A percentile compares a stretch with the other conserved stretches of the same genome.
Conservation (phyloP, 805 yeast genomes). For the Kurtzmaniella cleridarum region DNA sequence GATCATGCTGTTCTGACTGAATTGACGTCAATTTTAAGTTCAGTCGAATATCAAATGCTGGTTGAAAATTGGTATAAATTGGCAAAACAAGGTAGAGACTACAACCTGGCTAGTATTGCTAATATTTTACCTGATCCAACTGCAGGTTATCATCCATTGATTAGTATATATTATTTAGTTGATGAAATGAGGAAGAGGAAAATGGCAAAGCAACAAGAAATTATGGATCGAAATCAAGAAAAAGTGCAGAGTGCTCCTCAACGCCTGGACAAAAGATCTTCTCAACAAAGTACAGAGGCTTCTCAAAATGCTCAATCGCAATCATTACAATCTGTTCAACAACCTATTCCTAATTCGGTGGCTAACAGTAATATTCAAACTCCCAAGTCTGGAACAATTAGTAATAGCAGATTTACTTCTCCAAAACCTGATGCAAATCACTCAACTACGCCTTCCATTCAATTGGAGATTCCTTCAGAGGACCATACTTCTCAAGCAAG, state of each 20-base stretch:
- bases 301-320: constrained; percentile 1
- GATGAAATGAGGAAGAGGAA: constrained; percentile 77
- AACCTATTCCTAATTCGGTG: constrained; percentile 8
- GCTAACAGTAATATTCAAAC: too few relatives aligned
- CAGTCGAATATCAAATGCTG: constrained; percentile 62
- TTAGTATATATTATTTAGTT: constrained; percentile 82
- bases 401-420: background rate
- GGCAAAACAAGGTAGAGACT: constrained; percentile 31
- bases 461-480: constrained; percentile 4
- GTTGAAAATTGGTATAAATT: constrained; percentile 56
- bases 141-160: constrained; percentile 77
- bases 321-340: constrained; percentile 5
- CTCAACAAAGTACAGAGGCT: constrained; percentile 1
- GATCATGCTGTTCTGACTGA: constrained; percentile 52
- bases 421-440: background rate
- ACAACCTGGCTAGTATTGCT: constrained; percentile 29
- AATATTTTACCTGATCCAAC: constrained; percentile 66
- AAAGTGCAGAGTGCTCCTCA: constrained; percentile 14
- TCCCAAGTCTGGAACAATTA: background rate
- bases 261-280: constrained; percentile 2
- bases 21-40: constrained; percentile 51
- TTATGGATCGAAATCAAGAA: constrained; percentile 10
- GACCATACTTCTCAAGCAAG: constrained; percentile 7
- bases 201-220: constrained; percentile 49
- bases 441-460: background rate